A percentile compares a stretch with the other conserved stretches of the same genome.
These are phyloP conservation scores for Macrophomina tecta DNA, from an alignment of 2,329 filamentous ascomycete species.

Conservation along the genomic window DNA sequence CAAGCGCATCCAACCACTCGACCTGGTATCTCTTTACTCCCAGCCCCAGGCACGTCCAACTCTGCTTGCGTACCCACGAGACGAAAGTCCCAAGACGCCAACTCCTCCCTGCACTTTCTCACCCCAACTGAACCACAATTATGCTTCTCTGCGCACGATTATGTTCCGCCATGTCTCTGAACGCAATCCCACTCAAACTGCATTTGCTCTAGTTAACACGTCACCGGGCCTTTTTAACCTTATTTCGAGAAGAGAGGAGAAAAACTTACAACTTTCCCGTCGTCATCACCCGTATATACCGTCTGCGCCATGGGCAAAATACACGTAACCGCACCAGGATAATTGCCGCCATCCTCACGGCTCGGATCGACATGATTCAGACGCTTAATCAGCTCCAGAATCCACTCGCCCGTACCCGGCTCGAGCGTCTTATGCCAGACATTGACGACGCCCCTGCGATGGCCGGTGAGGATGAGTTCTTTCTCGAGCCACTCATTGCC, in stretches of 20 bases:
- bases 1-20: background rate
- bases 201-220: slow-evolving; percentile 12
- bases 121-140: background rate
- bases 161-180: slow-evolving; percentile 48
- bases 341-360: slow-evolving; percentile 64
- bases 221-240: slow-evolving; percentile 5
- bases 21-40: background rate
- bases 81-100: background rate
- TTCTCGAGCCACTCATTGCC: slow-evolving; percentile 92
- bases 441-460: slow-evolving; percentile 82
- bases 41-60: too few species aligned
- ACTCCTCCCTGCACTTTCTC: background rate
- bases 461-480: slow-evolving; percentile 86
- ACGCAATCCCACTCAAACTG: slow-evolving; percentile 66
- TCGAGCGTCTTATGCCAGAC: slow-evolving; percentile 66
- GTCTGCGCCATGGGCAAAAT: slow-evolving; percentile 81
- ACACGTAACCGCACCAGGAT: slow-evolving; percentile 76
- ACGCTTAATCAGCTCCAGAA: slow-evolving; percentile 77
- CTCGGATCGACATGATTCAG: slow-evolving; percentile 79
- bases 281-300: slow-evolving; percentile 93
- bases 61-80: background rate
- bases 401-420: slow-evolving; percentile 67
- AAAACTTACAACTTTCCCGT: slow-evolving; percentile 70
- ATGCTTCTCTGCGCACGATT: background rate
- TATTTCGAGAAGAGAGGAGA: background rate